phyloP scores from a whole-genome alignment of 164 flowering plant genomes.

The Magnolia officinalis region DNA sequence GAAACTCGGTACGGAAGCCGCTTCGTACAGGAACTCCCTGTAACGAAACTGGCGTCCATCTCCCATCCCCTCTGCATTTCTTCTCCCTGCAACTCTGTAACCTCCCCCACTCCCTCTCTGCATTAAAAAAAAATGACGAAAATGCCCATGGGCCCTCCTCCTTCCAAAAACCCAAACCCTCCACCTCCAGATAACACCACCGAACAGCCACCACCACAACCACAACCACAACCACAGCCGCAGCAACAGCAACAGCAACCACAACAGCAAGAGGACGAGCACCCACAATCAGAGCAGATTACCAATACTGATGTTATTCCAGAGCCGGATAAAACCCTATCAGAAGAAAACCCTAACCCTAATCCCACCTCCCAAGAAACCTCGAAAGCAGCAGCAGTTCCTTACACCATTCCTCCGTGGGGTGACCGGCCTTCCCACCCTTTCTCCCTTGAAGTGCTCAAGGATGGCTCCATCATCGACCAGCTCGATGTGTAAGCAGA shows the following conservation, averaged over 20 bases:
- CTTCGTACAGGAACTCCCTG: no score
- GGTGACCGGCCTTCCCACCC: constrained; percentile 64
- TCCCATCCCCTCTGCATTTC: not conserved
- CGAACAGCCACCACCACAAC: constrained; percentile 14
- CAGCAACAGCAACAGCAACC: not conserved
- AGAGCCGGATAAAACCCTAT: not conserved
- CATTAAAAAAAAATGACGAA: constrained; percentile 25
- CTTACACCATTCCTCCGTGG: constrained; percentile 87
- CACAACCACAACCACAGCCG: not conserved
- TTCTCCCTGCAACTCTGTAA: not conserved
- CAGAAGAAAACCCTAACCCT: constrained; percentile 1
- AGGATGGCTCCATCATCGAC: constrained; percentile 75
- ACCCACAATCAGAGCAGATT: not conserved
- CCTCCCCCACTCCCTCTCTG: not conserved
- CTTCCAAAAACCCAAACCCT: constrained; percentile 28
- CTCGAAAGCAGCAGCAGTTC: constrained; percentile 25
- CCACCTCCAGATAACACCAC: not conserved
- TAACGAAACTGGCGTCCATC: no score
- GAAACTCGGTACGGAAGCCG: no score
- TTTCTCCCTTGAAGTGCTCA: constrained; percentile 70
- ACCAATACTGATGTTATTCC: not conserved
- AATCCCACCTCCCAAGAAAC: constrained; percentile 6
- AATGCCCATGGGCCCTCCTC: constrained; percentile 68
- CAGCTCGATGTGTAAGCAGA: constrained; percentile 59
- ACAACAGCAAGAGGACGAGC: not conserved